These are phyloP conservation scores for Globisporangium orthogonon DNA, from an alignment of 352 stramenopile genomes.

Conservation along the genomic window DNA sequence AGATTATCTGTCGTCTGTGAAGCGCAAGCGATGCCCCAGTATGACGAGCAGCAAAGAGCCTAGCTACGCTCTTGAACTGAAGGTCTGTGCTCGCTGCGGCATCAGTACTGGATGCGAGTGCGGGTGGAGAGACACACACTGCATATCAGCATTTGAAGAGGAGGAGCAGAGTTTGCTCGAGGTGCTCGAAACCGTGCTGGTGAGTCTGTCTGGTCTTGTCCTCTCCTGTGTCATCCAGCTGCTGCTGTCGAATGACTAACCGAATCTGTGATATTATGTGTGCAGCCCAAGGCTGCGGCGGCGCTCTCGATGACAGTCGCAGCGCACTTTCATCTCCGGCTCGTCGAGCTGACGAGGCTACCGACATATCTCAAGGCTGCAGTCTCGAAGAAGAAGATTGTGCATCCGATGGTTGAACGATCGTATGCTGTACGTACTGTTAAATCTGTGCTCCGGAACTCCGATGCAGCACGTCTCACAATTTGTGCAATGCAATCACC, in stretches of 20 bases:
- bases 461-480: neutral
- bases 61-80: conserved; percentile 11
- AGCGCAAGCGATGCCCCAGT: neutral
- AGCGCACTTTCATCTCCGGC: neutral
- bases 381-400: conserved; percentile 27
- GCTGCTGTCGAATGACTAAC: neutral
- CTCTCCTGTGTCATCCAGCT: no score
- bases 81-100: conserved; percentile 24
- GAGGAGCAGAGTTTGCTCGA: conserved; percentile 24
- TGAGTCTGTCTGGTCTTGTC: conserved; percentile 5
- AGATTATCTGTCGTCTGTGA: neutral
- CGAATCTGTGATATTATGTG: neutral
- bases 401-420: conserved; percentile 33
- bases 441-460: neutral
- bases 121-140: conserved; percentile 21
- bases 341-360: neutral
- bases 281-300: conserved; percentile 4
- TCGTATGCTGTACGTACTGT: conserved; percentile 23
- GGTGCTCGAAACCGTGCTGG: conserved; percentile 21
- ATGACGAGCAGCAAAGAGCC: neutral
- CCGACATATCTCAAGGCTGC: conserved; percentile 12
- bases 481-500: neutral
- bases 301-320: neutral
- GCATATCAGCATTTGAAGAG: conserved; percentile 8
- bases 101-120: conserved; percentile 11